Evolutionary conservation across 129 eudicot species (phyloP).

Genomic region (Helianthus tuberosus): DNA sequence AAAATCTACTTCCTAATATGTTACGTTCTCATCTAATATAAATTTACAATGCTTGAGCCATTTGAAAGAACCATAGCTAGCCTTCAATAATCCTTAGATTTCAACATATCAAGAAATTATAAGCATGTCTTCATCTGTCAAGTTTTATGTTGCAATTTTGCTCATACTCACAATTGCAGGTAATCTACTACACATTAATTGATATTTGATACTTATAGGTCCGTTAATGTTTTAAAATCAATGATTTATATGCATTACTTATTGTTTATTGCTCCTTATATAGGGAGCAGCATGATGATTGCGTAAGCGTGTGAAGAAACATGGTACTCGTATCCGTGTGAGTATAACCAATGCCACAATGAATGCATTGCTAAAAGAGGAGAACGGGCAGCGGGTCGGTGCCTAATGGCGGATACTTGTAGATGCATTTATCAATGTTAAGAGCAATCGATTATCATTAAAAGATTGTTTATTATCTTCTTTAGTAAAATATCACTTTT

Average conservation of each 20-base stretch:
- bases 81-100: too few relatives aligned
- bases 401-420: not conserved
- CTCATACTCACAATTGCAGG: constrained; percentile 4
- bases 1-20: not conserved
- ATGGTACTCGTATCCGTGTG: not conserved
- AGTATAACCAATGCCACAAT: not conserved
- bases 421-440: not conserved
- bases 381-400: not conserved
- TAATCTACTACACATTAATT: not conserved
- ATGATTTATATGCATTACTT: too few relatives aligned
- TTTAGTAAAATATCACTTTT: not conserved
- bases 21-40: not conserved
- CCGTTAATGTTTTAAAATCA: not conserved
- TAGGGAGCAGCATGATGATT: not conserved
- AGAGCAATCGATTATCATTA: not conserved
- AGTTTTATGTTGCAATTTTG: not conserved
- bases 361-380: not conserved
- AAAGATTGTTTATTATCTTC: not conserved
- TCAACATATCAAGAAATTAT: not conserved
- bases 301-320: not conserved
- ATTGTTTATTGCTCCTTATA: not conserved
- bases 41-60: not conserved
- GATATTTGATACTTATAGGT: not conserved
- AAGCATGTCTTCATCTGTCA: not conserved
- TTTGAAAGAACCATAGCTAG: not conserved